Conservation (phyloP, 2,329 filamentous ascomycete species). For the Aphanocladium album region DNA sequence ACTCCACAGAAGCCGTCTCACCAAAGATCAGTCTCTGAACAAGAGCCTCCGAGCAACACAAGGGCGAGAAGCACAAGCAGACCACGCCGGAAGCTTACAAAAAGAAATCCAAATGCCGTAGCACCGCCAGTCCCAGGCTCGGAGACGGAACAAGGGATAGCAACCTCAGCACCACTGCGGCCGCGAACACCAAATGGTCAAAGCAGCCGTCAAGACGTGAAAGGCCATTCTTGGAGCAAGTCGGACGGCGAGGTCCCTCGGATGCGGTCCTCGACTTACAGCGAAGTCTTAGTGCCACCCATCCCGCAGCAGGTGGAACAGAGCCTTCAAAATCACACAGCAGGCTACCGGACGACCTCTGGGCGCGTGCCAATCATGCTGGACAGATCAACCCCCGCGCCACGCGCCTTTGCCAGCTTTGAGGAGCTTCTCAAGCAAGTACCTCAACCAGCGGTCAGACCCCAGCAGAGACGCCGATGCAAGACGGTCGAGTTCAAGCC, state of each 20-base stretch:
- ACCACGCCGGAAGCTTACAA: not conserved
- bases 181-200: not conserved
- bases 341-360: not conserved
- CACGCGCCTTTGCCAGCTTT: not conserved
- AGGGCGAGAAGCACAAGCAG: not conserved
- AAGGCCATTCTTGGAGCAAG: not conserved
- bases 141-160: not conserved
- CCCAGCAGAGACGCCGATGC: not conserved
- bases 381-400: not conserved
- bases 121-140: not conserved
- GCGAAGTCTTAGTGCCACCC: not conserved
- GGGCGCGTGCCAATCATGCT: not conserved
- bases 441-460: not conserved
- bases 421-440: not conserved
- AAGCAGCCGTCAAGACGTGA: not conserved
- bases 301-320: not conserved
- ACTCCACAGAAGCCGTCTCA: not conserved
- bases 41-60: not conserved
- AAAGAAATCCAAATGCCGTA: not conserved
- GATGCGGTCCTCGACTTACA: too few relatives aligned
- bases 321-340: not conserved
- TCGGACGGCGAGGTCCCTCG: not conserved
- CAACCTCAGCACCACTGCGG: not conserved
- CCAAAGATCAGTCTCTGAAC: not conserved
- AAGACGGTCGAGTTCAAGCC: conserved; percentile 4